phyloP scores from a whole-genome alignment of 75 land plant species.

The Sequoiadendron giganteum region DNA sequence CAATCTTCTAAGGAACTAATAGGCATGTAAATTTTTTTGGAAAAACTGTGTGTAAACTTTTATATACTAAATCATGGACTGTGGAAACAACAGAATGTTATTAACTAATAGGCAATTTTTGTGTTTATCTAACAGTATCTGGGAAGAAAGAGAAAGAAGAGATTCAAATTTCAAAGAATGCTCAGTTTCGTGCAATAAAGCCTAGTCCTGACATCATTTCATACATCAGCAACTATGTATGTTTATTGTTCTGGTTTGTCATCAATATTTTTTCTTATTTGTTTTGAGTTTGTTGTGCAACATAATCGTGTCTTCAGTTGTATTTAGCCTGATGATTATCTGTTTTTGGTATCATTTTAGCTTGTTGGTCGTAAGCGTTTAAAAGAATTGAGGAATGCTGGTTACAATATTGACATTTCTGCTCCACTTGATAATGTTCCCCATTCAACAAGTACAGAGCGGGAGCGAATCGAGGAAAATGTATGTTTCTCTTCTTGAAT shows the following conservation, averaged over 20 bases:
- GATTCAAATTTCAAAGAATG: constrained; percentile 51
- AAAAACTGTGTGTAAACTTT: no score
- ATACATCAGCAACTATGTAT: constrained; percentile 82
- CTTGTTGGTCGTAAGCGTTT: constrained; percentile 77
- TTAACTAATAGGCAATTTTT: background rate
- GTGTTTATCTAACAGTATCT: constrained; percentile 15
- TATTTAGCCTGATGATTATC: background rate
- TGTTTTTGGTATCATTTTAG: constrained; percentile 15
- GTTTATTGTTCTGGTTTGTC: background rate
- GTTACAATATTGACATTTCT: constrained; percentile 76
- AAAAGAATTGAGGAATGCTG: constrained; percentile 74
- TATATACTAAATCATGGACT: no score
- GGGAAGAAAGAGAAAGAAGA: constrained; percentile 18
- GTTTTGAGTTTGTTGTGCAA: background rate
- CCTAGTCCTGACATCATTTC: constrained; percentile 70
- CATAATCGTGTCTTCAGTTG: background rate
- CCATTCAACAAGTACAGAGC: constrained; percentile 58
- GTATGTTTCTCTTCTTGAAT: constrained; percentile 44
- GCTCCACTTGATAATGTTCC: constrained; percentile 91
- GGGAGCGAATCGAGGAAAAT: constrained; percentile 79
- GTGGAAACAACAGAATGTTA: no score
- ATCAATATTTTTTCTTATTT: constrained; percentile 15
- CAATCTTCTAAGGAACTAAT: background rate
- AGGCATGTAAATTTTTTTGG: no score
- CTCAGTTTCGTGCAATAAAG: constrained; percentile 82